Conservation (phyloP, 2,329 filamentous ascomycete species). For the Cercospora nicotianae region DNA sequence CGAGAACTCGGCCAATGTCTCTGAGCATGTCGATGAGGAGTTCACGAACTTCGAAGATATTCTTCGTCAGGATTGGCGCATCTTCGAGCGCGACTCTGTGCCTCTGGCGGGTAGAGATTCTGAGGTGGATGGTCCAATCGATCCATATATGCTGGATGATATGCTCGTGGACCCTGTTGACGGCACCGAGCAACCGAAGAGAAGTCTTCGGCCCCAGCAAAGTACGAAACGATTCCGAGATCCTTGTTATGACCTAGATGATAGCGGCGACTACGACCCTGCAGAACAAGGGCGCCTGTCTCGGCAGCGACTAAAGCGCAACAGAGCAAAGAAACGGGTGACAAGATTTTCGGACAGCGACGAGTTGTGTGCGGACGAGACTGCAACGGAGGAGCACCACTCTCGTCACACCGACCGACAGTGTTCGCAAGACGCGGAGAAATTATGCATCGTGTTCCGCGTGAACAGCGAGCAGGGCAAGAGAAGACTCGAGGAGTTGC, state of each 20-base stretch:
- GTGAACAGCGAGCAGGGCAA: background rate
- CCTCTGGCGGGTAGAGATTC: background rate
- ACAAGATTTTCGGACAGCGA: background rate
- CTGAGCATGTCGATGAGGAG: background rate
- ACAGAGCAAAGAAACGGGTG: background rate
- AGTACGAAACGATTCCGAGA: background rate
- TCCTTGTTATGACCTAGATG: background rate
- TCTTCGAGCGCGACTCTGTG: background rate
- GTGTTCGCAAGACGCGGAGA: background rate
- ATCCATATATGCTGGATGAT: background rate
- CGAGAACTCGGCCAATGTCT: background rate
- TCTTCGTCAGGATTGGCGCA: background rate
- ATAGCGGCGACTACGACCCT: constrained; percentile 7
- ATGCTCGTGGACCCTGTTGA: background rate
- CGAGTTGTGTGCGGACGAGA: background rate
- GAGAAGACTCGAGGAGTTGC: background rate
- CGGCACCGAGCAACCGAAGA: background rate
- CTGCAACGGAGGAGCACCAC: background rate
- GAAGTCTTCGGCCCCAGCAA: background rate
- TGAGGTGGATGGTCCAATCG: background rate
- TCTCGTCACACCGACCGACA: background rate
- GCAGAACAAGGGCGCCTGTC: background rate
- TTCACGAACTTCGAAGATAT: background rate
- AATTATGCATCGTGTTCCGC: background rate
- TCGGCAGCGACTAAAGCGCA: background rate